These are phyloP conservation scores for Globisporangium mamillatum DNA, from an alignment of 352 stramenopile species.

Conservation along the genomic window DNA sequence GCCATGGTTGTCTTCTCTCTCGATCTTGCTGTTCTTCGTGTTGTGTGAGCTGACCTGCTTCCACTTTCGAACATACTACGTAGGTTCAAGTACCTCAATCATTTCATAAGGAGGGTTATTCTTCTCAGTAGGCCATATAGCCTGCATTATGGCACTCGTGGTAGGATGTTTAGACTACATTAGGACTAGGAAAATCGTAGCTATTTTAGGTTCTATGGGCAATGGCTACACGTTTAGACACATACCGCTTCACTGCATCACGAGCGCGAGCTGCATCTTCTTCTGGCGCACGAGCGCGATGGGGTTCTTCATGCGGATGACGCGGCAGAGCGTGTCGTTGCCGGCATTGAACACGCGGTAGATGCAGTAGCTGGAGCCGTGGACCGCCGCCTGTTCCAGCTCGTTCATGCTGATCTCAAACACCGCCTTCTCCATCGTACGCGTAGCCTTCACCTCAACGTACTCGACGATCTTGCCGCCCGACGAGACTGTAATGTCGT, in stretches of 20 bases:
- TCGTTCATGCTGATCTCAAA: constrained; percentile 91
- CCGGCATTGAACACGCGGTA: constrained; percentile 86
- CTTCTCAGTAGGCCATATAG: too few species aligned
- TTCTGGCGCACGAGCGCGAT: constrained; percentile 76
- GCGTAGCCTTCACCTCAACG: constrained; percentile 84
- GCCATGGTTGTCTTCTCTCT: constrained; percentile 2
- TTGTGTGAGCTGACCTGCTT: neutral
- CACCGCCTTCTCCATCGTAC: constrained; percentile 83
- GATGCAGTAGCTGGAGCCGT: constrained; percentile 79
- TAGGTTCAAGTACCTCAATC: too few species aligned
- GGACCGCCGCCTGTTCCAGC: constrained; percentile 72
- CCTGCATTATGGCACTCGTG: too few species aligned
- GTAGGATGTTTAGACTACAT: too few species aligned
- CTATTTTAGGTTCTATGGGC: too few species aligned
- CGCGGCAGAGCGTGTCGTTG: constrained; percentile 59
- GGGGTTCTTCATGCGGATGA: constrained; percentile 85
- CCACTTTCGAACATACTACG: too few species aligned
- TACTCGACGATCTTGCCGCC: constrained; percentile 65
- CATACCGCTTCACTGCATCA: constrained; percentile 55
- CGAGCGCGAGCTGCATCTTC: constrained; percentile 74
- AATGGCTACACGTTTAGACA: neutral
- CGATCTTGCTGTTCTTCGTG: neutral
- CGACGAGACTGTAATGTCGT: constrained; percentile 67
- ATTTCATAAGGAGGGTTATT: too few species aligned
- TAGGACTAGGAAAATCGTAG: too few species aligned